Evolutionary conservation across 1,284 basidiomycete species (phyloP), one percentile per base, ranked within the genome.

Genomic region (Gastroboletus turbinatus): DNA sequence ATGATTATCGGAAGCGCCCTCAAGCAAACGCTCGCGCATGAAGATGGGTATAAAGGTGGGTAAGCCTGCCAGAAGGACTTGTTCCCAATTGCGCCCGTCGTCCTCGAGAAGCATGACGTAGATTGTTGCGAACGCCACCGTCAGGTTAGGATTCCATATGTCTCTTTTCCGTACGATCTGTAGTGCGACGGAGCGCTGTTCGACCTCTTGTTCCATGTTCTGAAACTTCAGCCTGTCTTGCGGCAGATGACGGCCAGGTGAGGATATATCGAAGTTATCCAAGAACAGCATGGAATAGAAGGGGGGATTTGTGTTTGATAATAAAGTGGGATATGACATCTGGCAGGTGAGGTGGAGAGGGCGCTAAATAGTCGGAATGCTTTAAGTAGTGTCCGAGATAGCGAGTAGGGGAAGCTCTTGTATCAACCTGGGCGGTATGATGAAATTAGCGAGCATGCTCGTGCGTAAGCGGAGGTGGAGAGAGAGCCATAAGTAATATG

Each of bases 31-130:
- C 10, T 68, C 56, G 27, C 69, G 65, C 30, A 84, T 56, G 55
- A 75, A 81, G 1, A 43, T 56, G 32, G 71, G 64, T 19, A 83
- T 68, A 52, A 83, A 77, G 0, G 58, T 46, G 4, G 74, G 70
- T 7, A 82, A 64, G 39, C 71, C 71, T 4, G 77, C 79, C 63
- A 76, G 74, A 36, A 76, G 60, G n/a, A 88, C 72, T 59, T 83
- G 83, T 29, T 73, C 71, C 32, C 76, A 59, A 65, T 88, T 88
- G 63, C 77, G 78, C 38, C 78, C 80, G 53, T 85, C 67, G 72
- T 82, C 76, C 70, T 84, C 73, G 56, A 83, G 65, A 63, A 86
- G 69, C 83, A 90, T 86, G 49, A 82, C 66, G 63, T 84, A 87
- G 25, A 84, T 74, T 5, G 77, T 75, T 72, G 82, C 82, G 16